phyloP scores from a whole-genome alignment of 2,329 filamentous ascomycete species.

The Talaromyces verruculosus region DNA sequence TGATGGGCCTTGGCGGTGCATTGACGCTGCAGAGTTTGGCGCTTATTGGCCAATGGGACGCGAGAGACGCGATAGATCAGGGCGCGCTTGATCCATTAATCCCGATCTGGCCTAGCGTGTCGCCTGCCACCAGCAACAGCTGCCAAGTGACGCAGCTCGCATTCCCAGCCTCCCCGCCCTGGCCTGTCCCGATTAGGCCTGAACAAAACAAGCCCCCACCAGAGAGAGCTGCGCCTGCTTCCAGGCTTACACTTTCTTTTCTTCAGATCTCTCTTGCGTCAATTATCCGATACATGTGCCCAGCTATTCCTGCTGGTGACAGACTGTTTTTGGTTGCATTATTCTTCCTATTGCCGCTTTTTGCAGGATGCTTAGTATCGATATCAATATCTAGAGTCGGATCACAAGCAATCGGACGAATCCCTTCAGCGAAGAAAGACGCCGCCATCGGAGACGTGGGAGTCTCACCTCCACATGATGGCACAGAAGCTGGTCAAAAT shows the following conservation, averaged over 20 bases:
- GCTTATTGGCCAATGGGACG: conserved; percentile 10
- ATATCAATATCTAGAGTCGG: conserved; percentile 2
- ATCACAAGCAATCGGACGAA: not conserved
- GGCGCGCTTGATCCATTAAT: too few relatives aligned
- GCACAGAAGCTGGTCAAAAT: conserved; percentile 51
- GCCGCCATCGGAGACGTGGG: not conserved
- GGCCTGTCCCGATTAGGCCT: conserved; percentile 22
- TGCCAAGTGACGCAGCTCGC: conserved; percentile 15
- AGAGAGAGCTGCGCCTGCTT: conserved; percentile 8
- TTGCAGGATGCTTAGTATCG: conserved; percentile 13
- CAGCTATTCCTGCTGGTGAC: not conserved
- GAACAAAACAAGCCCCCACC: conserved; percentile 23
- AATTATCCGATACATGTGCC: not conserved
- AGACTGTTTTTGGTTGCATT: not conserved
- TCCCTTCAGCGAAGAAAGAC: not conserved
- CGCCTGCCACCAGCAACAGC: conserved; percentile 3
- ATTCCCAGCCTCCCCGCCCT: conserved; percentile 23
- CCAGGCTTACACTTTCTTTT: conserved; percentile 4
- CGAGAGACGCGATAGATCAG: not conserved
- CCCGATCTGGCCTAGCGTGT: not conserved
- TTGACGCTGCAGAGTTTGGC: not conserved
- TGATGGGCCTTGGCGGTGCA: not conserved
- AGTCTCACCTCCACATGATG: conserved; percentile 15
- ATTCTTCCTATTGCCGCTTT: not conserved
- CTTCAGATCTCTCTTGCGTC: not conserved